Evolutionary conservation across 345 rosid genomes (phyloP).

Genomic region (Angophora floribunda): DNA sequence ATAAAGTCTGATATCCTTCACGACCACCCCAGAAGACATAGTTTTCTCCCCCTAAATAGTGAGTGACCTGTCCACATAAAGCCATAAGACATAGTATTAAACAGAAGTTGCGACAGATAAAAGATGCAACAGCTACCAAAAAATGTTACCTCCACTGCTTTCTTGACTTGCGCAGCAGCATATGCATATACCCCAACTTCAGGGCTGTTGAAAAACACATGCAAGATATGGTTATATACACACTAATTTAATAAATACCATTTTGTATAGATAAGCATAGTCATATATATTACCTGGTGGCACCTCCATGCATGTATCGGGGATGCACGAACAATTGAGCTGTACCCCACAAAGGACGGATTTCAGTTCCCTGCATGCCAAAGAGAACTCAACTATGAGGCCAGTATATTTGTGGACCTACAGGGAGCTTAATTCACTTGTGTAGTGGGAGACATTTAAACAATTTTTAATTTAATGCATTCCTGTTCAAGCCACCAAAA

Average conservation of each 20-base stretch:
- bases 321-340: conserved; percentile 95
- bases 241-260: neutral
- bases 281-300: conserved; percentile 55
- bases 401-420: neutral
- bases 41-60: conserved; percentile 95
- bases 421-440: neutral
- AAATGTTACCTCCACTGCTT: conserved; percentile 73
- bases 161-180: conserved; percentile 98
- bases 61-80: conserved; percentile 48
- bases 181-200: conserved; percentile 84
- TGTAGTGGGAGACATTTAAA: neutral
- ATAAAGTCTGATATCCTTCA: conserved; percentile 89
- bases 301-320: conserved; percentile 97
- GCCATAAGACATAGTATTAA: neutral
- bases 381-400: neutral
- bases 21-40: conserved; percentile 99
- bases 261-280: neutral
- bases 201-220: conserved; percentile 32
- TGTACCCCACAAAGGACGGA: conserved; percentile 87
- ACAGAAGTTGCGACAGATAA: neutral
- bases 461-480: neutral
- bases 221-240: neutral
- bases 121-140: neutral
- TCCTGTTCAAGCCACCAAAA: neutral
- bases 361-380: conserved; percentile 52